Percentiles rank a stretch among this genome's conserved stretches.
These are phyloP conservation scores for Dictyophora rubrovolvata DNA, from an alignment of 768 basidiomycete species.

Conservation along the genomic window DNA sequence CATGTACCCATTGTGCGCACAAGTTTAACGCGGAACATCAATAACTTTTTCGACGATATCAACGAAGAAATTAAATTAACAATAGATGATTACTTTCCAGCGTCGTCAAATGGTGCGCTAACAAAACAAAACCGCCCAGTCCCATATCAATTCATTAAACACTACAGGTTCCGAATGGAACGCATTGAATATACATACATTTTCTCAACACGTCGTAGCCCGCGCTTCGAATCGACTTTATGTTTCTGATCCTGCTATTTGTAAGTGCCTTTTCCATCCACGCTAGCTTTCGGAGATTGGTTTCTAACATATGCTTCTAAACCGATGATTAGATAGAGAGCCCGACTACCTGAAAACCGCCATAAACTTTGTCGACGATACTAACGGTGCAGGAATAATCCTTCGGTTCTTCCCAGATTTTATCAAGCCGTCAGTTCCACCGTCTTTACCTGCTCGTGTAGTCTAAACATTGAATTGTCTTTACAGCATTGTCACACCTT, in stretches of 20 bases:
- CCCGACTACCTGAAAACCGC: constrained; percentile 12
- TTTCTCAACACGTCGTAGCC: constrained; percentile 26
- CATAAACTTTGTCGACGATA: constrained; percentile 1
- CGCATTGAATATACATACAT: constrained; percentile 18
- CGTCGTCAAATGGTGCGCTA: background rate
- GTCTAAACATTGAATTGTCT: background rate
- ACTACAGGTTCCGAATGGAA: constrained; percentile 23
- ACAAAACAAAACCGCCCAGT: constrained; percentile 9
- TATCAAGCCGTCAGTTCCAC: constrained; percentile 8
- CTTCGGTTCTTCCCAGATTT: constrained; percentile 10
- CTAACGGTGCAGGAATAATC: background rate
- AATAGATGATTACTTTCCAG: constrained; percentile 28
- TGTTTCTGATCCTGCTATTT: constrained; percentile 38
- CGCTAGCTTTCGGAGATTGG: background rate
- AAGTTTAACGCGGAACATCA: constrained; percentile 30
- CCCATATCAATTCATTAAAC: background rate
- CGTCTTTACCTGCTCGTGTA: constrained; percentile 14
- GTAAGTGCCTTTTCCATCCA: constrained; percentile 20
- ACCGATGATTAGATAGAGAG: constrained; percentile 1
- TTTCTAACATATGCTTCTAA: background rate
- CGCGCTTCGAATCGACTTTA: constrained; percentile 36
- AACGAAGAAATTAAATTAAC: constrained; percentile 34
- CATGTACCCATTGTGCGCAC: constrained; percentile 22
- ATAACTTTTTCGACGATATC: constrained; percentile 27
- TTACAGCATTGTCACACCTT: constrained; percentile 3